phyloP scores from a whole-genome alignment of 2,329 filamentous ascomycete species.

The Nigrospora oryzae region DNA sequence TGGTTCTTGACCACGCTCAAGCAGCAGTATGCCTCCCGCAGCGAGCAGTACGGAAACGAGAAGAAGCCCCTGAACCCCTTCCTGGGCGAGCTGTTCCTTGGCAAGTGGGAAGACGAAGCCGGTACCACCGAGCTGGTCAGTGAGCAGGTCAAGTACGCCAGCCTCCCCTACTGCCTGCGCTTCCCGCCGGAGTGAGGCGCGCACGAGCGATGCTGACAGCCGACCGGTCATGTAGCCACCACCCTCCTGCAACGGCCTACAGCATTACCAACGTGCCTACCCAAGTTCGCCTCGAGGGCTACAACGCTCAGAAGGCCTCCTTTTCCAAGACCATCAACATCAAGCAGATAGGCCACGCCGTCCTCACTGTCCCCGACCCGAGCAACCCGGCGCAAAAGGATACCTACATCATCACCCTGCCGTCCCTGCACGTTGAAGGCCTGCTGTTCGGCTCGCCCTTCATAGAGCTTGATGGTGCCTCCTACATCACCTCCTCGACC shows the following conservation, averaged over 20 bases:
- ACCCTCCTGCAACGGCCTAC: conserved; percentile 45
- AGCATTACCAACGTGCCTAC: conserved; percentile 33
- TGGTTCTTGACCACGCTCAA: conserved; percentile 35
- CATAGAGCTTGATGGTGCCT: conserved; percentile 36
- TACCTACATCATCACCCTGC: conserved; percentile 38
- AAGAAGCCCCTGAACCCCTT: conserved; percentile 44
- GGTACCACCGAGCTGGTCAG: conserved; percentile 23
- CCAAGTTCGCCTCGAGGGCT: conserved; percentile 38
- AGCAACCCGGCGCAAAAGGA: conserved; percentile 28
- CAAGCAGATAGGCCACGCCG: conserved; percentile 39
- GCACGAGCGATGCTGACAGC: background rate
- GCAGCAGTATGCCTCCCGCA: conserved; percentile 26
- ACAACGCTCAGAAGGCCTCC: conserved; percentile 42
- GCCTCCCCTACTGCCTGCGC: background rate
- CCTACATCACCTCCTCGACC: conserved; percentile 33
- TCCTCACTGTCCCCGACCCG: conserved; percentile 36
- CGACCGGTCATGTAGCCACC: conserved; percentile 26
- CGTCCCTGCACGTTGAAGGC: conserved; percentile 37
- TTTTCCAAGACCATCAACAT: conserved; percentile 41
- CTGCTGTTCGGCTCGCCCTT: conserved; percentile 38
- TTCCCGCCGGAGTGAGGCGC: background rate
- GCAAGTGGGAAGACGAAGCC: conserved; percentile 20
- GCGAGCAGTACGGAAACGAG: conserved; percentile 25
- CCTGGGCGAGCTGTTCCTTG: conserved; percentile 35
- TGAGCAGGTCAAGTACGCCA: conserved; percentile 32